Percentiles rank a stretch among this genome's conserved stretches.
Evolutionary conservation across 352 stramenopile genomes (phyloP).

Genomic region (Phytopythium ostracodes): DNA sequence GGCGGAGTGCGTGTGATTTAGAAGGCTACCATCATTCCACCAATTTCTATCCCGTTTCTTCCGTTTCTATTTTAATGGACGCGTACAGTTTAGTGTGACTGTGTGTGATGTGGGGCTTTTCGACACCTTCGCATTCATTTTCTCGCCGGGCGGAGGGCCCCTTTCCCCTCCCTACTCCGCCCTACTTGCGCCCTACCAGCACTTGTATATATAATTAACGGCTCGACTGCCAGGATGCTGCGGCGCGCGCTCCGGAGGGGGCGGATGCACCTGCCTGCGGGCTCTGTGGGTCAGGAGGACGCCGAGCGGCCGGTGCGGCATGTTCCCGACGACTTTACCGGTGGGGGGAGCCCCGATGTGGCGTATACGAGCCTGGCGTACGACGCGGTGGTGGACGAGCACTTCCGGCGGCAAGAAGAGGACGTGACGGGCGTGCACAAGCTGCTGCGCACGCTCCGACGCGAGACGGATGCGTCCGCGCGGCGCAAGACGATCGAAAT

Average conservation of each 20-base stretch:
- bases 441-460: slow-evolving; percentile 8
- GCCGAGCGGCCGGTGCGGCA: slow-evolving; percentile 22
- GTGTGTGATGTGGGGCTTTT: too few relatives aligned
- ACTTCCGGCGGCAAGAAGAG: slow-evolving; percentile 20
- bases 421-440: slow-evolving; percentile 26
- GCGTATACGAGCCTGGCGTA: slow-evolving; percentile 35
- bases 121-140: neutral
- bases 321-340: slow-evolving; percentile 9
- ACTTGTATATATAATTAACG: neutral
- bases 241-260: slow-evolving; percentile 49
- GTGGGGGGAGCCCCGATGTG: slow-evolving; percentile 25
- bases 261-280: slow-evolving; percentile 52
- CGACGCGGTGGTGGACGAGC: slow-evolving; percentile 22
- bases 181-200: neutral
- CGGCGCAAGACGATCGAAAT: slow-evolving; percentile 23
- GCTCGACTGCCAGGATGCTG: slow-evolving; percentile 32
- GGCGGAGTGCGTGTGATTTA: neutral
- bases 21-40: slow-evolving; percentile 5
- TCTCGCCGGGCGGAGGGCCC: neutral
- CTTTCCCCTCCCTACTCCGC: neutral
- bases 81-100: too few relatives aligned
- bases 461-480: neutral
- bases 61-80: neutral
- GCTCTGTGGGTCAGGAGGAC: slow-evolving; percentile 56
- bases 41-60: neutral